A percentile compares a stretch with the other conserved stretches of the same genome.
Conservation (phyloP, 768 basidiomycete genomes). For the Hericium coralloides region DNA sequence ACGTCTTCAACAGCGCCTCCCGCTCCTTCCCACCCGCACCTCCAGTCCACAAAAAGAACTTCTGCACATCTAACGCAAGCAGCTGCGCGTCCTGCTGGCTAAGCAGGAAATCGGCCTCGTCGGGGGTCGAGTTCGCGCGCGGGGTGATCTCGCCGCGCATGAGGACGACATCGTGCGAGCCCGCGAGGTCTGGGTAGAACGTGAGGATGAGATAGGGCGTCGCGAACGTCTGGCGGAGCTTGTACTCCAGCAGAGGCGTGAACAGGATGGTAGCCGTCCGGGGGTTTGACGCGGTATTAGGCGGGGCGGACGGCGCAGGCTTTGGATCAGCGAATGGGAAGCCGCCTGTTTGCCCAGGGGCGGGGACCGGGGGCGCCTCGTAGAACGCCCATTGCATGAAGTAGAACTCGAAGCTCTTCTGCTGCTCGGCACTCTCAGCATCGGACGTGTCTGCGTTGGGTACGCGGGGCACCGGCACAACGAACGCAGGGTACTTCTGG, state of each 20-base stretch:
- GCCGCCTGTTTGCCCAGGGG: constrained; percentile 26
- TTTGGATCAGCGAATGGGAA: constrained; percentile 31
- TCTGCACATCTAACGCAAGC: constrained; percentile 72
- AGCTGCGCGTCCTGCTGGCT: constrained; percentile 78
- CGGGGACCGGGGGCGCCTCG: constrained; percentile 53
- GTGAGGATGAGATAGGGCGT: constrained; percentile 89
- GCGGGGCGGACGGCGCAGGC: constrained; percentile 14
- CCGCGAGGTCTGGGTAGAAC: constrained; percentile 81
- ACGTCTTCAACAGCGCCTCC: constrained; percentile 48
- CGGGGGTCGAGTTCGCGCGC: constrained; percentile 18
- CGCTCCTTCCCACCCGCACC: constrained; percentile 28
- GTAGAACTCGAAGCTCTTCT: constrained; percentile 65
- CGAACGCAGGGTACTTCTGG: constrained; percentile 64
- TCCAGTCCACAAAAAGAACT: constrained; percentile 69
- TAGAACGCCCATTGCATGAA: constrained; percentile 89
- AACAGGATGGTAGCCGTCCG: constrained; percentile 74
- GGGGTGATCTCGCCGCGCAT: constrained; percentile 89
- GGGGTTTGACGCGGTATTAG: constrained; percentile 31
- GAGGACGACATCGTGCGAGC: constrained; percentile 74
- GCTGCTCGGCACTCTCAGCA: constrained; percentile 7
- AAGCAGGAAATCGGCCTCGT: constrained; percentile 43
- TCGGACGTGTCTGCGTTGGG: constrained; percentile 24
- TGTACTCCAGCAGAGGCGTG: constrained; percentile 92
- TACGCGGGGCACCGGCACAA: constrained; percentile 69
- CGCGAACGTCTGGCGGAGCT: constrained; percentile 72